A percentile compares a stretch with the other conserved stretches of the same genome.
These are phyloP conservation scores for Penicillium concentricum DNA, from an alignment of 2,329 filamentous ascomycete species.

Conservation along the genomic window DNA sequence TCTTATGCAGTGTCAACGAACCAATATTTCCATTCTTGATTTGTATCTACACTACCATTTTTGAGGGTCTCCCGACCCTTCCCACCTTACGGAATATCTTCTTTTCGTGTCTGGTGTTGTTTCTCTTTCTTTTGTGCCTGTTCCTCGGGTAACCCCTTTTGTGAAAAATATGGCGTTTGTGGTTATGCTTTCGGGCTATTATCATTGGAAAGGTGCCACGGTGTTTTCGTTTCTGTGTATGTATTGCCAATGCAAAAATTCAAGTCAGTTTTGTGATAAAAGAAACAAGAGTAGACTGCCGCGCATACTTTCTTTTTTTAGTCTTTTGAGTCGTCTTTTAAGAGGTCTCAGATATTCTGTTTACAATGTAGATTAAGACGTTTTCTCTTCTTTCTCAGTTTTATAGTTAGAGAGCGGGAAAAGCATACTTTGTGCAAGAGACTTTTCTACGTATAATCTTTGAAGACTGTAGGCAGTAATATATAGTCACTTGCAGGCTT, in stretches of 20 bases:
- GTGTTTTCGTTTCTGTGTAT: background rate
- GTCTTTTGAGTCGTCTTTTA: too few relatives aligned
- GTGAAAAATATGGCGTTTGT: background rate
- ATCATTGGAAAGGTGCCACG: background rate
- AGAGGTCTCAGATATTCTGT: too few relatives aligned
- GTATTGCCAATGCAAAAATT: background rate
- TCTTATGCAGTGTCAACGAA: slow-evolving; percentile 6
- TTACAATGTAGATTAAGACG: too few relatives aligned
- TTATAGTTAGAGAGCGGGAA: too few relatives aligned
- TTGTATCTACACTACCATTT: slow-evolving; percentile 17
- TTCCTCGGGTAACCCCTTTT: background rate
- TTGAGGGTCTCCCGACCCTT: background rate
- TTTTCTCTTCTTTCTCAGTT: too few relatives aligned
- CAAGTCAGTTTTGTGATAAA: background rate
- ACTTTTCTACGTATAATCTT: too few relatives aligned
- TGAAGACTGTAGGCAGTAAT: background rate
- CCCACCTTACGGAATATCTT: background rate
- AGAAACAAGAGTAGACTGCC: too few relatives aligned
- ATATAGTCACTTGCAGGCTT: background rate
- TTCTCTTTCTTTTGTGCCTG: background rate
- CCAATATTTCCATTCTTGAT: slow-evolving; percentile 10
- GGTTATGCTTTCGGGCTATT: background rate
- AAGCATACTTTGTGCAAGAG: too few relatives aligned
- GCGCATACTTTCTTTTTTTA: too few relatives aligned
- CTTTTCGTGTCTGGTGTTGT: slow-evolving; percentile 5